Evolutionary conservation across 2,329 filamentous ascomycete genomes (phyloP).

Genomic region (Dichotomopilus funicola): DNA sequence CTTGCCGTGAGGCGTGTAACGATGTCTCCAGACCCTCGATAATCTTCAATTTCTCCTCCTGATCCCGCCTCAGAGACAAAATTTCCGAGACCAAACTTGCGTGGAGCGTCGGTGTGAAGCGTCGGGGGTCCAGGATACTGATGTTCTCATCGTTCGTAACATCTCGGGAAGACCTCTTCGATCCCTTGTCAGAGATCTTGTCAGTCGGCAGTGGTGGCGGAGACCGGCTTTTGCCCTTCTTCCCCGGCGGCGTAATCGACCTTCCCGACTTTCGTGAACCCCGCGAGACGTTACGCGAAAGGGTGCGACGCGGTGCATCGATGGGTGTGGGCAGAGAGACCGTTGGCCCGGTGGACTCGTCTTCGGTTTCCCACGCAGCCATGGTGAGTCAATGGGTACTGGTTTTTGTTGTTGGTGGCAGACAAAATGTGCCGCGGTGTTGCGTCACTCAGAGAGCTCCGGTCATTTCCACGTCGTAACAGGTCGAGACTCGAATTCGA

Average conservation of each 20-base stretch:
- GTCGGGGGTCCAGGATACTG: slow-evolving; percentile 73
- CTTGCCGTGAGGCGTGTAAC: slow-evolving; percentile 63
- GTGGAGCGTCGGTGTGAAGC: slow-evolving; percentile 92
- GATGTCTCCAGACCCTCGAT: slow-evolving; percentile 79
- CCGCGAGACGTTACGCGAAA: slow-evolving; percentile 68
- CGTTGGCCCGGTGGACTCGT: slow-evolving; percentile 52
- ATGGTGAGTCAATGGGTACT: slow-evolving; percentile 31
- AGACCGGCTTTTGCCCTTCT: slow-evolving; percentile 51
- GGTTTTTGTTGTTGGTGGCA: not conserved
- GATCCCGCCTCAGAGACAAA: slow-evolving; percentile 73
- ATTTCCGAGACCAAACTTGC: slow-evolving; percentile 95
- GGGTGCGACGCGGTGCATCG: slow-evolving; percentile 65
- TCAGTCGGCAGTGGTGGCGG: slow-evolving; percentile 45
- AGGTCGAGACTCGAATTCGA: not conserved
- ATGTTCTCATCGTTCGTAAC: slow-evolving; percentile 60
- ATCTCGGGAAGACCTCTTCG: slow-evolving; percentile 52
- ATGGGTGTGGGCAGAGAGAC: slow-evolving; percentile 61
- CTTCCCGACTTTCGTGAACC: slow-evolving; percentile 55
- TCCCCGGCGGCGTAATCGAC: slow-evolving; percentile 57
- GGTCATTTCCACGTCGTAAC: slow-evolving; percentile 14
- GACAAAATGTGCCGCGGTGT: slow-evolving; percentile 10
- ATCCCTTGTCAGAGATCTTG: slow-evolving; percentile 36
- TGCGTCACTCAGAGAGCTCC: slow-evolving; percentile 3
- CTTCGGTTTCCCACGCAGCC: slow-evolving; percentile 56
- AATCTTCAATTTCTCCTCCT: slow-evolving; percentile 80